Evolutionary conservation across 2,329 filamentous ascomycete genomes (phyloP).

Genomic region (Chlorencoelia australis): DNA sequence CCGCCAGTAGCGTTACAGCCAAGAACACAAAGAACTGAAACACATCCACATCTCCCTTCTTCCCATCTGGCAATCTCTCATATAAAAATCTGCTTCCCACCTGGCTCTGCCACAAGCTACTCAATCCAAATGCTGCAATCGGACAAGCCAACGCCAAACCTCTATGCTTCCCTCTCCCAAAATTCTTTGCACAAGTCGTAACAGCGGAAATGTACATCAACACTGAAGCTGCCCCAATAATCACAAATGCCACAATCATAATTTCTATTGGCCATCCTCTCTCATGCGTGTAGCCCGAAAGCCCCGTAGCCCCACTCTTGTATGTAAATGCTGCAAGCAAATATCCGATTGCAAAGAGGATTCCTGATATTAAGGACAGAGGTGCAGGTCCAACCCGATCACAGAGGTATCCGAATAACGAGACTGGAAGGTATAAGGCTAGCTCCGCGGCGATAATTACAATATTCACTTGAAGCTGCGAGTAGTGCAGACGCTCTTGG

Average conservation of each 20-base stretch:
- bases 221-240: conserved; percentile 74
- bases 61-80: conserved; percentile 55
- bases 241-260: conserved; percentile 79
- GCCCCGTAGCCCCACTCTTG: conserved; percentile 38
- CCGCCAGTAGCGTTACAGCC: conserved; percentile 54
- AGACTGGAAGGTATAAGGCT: conserved; percentile 85
- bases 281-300: conserved; percentile 35
- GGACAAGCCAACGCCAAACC: conserved; percentile 83
- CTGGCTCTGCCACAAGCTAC: conserved; percentile 93
- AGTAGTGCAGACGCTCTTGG: conserved; percentile 76
- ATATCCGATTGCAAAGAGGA: conserved; percentile 74
- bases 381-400: conserved; percentile 77
- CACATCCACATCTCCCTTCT: conserved; percentile 56
- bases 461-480: conserved; percentile 84
- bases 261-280: conserved; percentile 59
- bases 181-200: conserved; percentile 98
- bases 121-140: conserved; percentile 86
- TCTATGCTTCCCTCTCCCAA: conserved; percentile 77
- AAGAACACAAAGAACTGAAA: conserved; percentile 86
- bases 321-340: conserved; percentile 75
- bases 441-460: conserved; percentile 81
- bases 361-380: conserved; percentile 60
- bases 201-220: conserved; percentile 84
- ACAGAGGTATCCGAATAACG: conserved; percentile 81
- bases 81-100: conserved; percentile 69